Evolutionary conservation across 2,329 filamentous ascomycete species (phyloP), one percentile per base, ranked within the genome.

Genomic region (Aspergillus sp.): DNA sequence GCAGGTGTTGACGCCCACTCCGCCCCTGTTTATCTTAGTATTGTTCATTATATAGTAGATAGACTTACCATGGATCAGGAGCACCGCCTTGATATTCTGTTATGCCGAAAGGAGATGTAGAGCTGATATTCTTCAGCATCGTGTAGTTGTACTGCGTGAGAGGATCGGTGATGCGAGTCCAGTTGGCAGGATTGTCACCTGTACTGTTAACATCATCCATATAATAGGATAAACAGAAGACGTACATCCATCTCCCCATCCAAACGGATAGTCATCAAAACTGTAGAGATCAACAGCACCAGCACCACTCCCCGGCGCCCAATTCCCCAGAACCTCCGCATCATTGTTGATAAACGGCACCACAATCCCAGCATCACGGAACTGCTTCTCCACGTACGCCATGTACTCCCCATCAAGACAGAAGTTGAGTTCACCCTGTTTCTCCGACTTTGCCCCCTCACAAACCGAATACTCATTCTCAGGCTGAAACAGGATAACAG

Each of bases 261-360:
- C 54, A 52, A 54, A 10, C 58, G 82, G 83, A 47, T 86, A 86
- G 9, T 70, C 72, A 54, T 86, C 83, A 50, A 85, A 77, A 0
- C 80, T 80, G 52, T 86, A 84, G 34, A 87, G 81, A 59, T 87
- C 78, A 29, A 82, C 73, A 34, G 74, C 69, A 1, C 77, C 72
- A 35, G 68, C 50, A 1, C 78, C 79, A 11, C 76, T 77, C 1
- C 81, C 82, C 1, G 85, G 85, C 0, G 79, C 80, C 47, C 85
- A 83, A 49, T 83, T 70, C 0, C 83, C 84, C 1, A 67, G 57
- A 1, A 77, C 60, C 12, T 60, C 72, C 1, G 81, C 84, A 59
- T 91, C 87, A 47, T 90, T 91, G 65, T 71, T 86, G 45, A 91
- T 85, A 12, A 88, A 73, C 0, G 88, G 88, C 0, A 93, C 80